These are phyloP conservation scores for Porcisia deanei DNA, from an alignment of 208 protist genomes.

Conservation along the genomic window DNA sequence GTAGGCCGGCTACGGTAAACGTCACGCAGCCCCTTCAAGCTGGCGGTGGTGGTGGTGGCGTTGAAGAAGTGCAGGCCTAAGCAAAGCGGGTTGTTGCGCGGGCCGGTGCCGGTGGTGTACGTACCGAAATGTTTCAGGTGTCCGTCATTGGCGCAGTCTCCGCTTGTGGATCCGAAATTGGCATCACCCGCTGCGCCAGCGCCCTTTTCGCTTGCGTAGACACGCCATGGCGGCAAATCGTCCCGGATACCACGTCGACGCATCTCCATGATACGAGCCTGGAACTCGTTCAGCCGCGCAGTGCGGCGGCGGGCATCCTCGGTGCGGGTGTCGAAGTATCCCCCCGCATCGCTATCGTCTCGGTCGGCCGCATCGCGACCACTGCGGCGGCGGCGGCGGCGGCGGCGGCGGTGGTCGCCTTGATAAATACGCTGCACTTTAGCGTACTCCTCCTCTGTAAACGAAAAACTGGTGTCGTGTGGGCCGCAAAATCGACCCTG, in stretches of 20 bases:
- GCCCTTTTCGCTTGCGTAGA: background rate
- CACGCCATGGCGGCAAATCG: slow-evolving; percentile 29
- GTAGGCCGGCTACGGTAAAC: slow-evolving; percentile 26
- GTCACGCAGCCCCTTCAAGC: slow-evolving; percentile 27
- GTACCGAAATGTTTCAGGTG: background rate
- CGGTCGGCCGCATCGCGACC: background rate
- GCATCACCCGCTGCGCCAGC: background rate
- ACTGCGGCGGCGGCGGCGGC: background rate
- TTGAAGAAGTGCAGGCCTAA: slow-evolving; percentile 20
- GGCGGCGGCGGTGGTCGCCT: slow-evolving; percentile 15
- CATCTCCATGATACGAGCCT: slow-evolving; percentile 18
- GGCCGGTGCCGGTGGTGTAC: background rate
- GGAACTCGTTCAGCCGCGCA: slow-evolving; percentile 9
- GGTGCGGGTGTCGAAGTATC: slow-evolving; percentile 30
- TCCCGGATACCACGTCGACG: slow-evolving; percentile 20
- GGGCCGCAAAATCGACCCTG: background rate
- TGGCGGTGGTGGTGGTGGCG: background rate
- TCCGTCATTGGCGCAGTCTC: no score
- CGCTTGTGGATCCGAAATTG: background rate
- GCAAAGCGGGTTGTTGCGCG: slow-evolving; percentile 14
- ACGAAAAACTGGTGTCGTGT: slow-evolving; percentile 18
- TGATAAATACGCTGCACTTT: slow-evolving; percentile 53
- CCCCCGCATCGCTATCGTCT: slow-evolving; percentile 6
- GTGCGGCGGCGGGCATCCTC: slow-evolving; percentile 26
- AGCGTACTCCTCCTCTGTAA: slow-evolving; percentile 38